These are phyloP conservation scores for Apophysomyces variabilis DNA, from an alignment of 371 early-diverging fungal genomes.

Conservation along the genomic window DNA sequence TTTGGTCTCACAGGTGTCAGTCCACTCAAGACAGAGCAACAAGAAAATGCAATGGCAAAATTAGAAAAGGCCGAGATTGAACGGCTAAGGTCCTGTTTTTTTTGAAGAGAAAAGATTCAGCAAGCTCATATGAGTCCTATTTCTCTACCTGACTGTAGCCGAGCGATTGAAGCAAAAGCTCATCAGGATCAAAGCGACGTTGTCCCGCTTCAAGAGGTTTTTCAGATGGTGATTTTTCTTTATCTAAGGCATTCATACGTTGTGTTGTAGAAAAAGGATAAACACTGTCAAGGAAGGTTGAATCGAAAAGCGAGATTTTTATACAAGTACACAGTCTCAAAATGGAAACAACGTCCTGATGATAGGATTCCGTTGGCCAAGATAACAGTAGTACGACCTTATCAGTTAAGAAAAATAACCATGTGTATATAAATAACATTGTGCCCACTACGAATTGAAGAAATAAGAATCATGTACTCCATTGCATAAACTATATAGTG, in stretches of 20 bases:
- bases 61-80: slow-evolving; percentile 67
- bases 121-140: neutral
- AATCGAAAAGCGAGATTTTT: too few relatives aligned
- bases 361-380: too few relatives aligned
- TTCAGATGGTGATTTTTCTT: slow-evolving; percentile 15
- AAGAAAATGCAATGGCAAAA: slow-evolving; percentile 69
- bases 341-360: too few relatives aligned
- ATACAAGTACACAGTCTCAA: too few relatives aligned
- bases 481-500: too few relatives aligned
- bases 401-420: too few relatives aligned
- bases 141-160: slow-evolving; percentile 52
- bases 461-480: too few relatives aligned
- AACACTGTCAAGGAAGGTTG: too few relatives aligned
- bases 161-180: slow-evolving; percentile 42
- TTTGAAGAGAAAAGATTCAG: neutral
- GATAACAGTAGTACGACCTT: too few relatives aligned
- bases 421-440: too few relatives aligned
- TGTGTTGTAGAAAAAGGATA: too few relatives aligned
- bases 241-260: neutral
- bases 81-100: slow-evolving; percentile 63
- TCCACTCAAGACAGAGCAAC: slow-evolving; percentile 64
- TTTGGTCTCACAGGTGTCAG: slow-evolving; percentile 47
- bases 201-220: slow-evolving; percentile 23
- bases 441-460: too few relatives aligned
- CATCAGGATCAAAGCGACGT: slow-evolving; percentile 28